Evolutionary conservation across 2,329 filamentous ascomycete genomes (phyloP), one percentile per base, ranked within the genome.

Genomic region (Diplodia intermedia): DNA sequence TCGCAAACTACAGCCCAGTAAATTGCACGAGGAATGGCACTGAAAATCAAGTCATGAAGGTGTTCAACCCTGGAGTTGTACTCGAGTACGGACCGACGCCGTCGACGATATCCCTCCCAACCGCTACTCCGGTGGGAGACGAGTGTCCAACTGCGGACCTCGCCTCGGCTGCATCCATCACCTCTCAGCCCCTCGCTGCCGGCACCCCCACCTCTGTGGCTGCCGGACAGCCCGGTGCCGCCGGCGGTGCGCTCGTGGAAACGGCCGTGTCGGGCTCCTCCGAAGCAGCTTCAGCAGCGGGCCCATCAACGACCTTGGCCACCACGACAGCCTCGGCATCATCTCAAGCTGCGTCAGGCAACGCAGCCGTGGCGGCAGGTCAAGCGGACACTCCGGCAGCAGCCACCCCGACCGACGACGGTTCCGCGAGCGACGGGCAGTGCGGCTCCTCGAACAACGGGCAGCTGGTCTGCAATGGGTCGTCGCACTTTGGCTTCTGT

Each of bases 1-100:
- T 89, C 1, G 89, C 90, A 71, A 95, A 95, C 80, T 81, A 93
- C 69, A 31, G 18, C 14, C 23, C 29, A 9, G 50, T 29, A 20
- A 23, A 53, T 5, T 53, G 26, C 26, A 29, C 50, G 26, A 18
- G 50, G 9, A 5, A 53, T 9, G 4, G 7, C 31, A 9, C 4
- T 9, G 31, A 3, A 9, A 3, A 31, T 38, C 11, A 14, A 20
- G 4, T 33, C 15, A 18, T n/a, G 12, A 2, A 15, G 2, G 20
- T 26, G 4, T 9, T n/a, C 3, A 15, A 52, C 11, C 49, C 49
- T 8, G 49, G 49, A 2, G 49, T 14, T 1, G 11, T 52, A 12
- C 14, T 52, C 14, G 20, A 52, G 31, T 9, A 33, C 31, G 31
- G 31, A 7, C 31, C 31, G 7, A 33, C 6, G 31, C 31, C 31